Evolutionary conservation across 305 asterid species (phyloP), one percentile per base, ranked within the genome.

Genomic region (Euphrasia arctica): DNA sequence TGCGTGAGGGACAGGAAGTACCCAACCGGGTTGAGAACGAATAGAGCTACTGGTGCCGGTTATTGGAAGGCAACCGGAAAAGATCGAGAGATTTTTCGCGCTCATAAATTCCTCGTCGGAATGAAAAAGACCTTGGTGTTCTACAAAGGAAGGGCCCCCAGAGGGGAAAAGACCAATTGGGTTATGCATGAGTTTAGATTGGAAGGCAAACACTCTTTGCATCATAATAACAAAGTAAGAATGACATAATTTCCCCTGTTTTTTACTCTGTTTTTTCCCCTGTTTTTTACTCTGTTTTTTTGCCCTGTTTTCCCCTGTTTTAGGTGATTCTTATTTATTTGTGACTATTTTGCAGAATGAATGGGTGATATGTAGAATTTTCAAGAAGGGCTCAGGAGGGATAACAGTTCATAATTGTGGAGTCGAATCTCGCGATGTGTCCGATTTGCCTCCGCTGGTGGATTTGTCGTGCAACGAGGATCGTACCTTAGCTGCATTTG

Each of bases 61-160:
- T 91, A 91, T 58, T 91, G 97, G 98, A 91, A 91, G 88, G 98
- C 98, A 0, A 91, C 98, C 0, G 98, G 98, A 5, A 92, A 92
- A 58, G 98, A 92, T 65, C 83, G 68, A 63, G 96, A 84, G 60
- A 87, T 92, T 62, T 87, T 79, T 70, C 71, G 72, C 9, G 84
- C 55, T 9, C 1, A 7, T 4, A 84, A 76, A 74, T 14, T 70
- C 13, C 59, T 85, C 5, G 91, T 92, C 18, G 98, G 98, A 39
- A 89, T 92, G 98, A 92, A 87, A 84, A 92, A 92, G 57, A 92
- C 98, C 2, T 60, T 92, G 69, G 98, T 92, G 54, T 92, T 92
- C 64, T 89, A 92, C 77, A 68, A 75, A 64, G 98, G 98, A 42
- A 78, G 98, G 59, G 95, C 98, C 58, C 98, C 96, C 0, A 82